Conservation (phyloP, 768 basidiomycete species). For the Leucogyrophana mollusca region DNA sequence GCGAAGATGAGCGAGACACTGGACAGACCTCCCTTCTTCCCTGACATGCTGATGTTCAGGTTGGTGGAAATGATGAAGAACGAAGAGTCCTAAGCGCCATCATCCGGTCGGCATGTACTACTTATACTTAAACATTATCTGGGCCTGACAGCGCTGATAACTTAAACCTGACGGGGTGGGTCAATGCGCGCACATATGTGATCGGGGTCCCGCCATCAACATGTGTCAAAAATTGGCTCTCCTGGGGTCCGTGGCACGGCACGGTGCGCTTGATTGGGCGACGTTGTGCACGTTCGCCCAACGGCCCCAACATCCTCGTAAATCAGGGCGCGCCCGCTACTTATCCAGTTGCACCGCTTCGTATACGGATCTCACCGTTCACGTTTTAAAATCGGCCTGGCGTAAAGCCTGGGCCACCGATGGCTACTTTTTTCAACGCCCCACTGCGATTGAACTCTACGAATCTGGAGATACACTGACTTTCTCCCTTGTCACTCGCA, state of each 20-base stretch:
- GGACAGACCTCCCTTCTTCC: slow-evolving; percentile 24
- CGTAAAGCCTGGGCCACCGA: too few species aligned
- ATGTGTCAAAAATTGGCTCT: not conserved
- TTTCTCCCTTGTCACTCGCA: too few species aligned
- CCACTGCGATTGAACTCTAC: too few species aligned
- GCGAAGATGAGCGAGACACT: slow-evolving; percentile 85
- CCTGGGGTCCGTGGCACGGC: not conserved
- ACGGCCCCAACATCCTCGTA: too few species aligned
- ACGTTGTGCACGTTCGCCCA: not conserved
- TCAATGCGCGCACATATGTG: not conserved
- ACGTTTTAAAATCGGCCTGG: too few species aligned
- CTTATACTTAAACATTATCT: not conserved
- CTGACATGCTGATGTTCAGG: slow-evolving; percentile 6
- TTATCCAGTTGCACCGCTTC: too few species aligned
- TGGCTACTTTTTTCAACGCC: too few species aligned
- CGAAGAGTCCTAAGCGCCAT: not conserved
- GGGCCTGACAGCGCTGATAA: not conserved
- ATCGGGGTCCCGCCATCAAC: not conserved
- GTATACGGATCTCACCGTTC: too few species aligned
- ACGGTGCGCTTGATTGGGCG: not conserved
- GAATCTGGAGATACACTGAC: too few species aligned
- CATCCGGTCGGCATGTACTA: not conserved
- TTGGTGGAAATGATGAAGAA: not conserved
- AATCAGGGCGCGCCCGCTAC: too few species aligned
- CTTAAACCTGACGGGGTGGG: not conserved